phyloP scores from a whole-genome alignment of 2,329 filamentous ascomycete species.

The Hypoxylon sp. region DNA sequence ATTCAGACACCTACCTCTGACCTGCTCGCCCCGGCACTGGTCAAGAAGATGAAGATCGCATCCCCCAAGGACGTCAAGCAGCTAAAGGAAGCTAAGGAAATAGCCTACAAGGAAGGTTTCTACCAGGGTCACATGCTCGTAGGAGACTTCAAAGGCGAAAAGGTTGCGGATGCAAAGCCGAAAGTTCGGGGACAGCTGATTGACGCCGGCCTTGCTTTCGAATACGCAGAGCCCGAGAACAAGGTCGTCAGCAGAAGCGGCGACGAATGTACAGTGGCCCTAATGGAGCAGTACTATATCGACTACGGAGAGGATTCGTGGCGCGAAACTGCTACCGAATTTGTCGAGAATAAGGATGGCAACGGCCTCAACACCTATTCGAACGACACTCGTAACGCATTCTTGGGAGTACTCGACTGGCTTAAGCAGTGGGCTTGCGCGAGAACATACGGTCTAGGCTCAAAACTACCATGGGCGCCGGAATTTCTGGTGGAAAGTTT shows the following conservation, averaged over 20 bases:
- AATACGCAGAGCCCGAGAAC: constrained; percentile 92
- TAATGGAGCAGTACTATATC: constrained; percentile 97
- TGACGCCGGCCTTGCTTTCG: constrained; percentile 82
- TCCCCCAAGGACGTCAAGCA: constrained; percentile 95
- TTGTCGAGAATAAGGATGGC: constrained; percentile 75
- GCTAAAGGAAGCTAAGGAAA: constrained; percentile 92
- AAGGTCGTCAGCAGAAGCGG: constrained; percentile 89
- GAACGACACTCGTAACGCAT: constrained; percentile 64
- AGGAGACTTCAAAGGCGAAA: constrained; percentile 87
- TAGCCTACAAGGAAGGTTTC: constrained; percentile 97
- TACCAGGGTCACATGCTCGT: constrained; percentile 93
- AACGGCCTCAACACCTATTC: constrained; percentile 82
- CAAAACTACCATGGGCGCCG: constrained; percentile 93
- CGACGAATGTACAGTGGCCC: constrained; percentile 92
- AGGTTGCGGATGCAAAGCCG: constrained; percentile 87
- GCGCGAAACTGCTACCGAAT: constrained; percentile 79
- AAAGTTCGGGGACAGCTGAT: constrained; percentile 84
- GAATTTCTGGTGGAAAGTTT: constrained; percentile 92
- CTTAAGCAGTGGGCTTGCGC: constrained; percentile 96
- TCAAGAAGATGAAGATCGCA: constrained; percentile 94
- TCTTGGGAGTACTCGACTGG: constrained; percentile 90
- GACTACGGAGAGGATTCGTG: constrained; percentile 94
- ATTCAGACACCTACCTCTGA: constrained; percentile 90
- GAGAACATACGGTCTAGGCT: constrained; percentile 90
- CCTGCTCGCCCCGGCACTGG: constrained; percentile 82